Conservation (phyloP, 179 eudicot species). For the Corrigiola litoralis region DNA sequence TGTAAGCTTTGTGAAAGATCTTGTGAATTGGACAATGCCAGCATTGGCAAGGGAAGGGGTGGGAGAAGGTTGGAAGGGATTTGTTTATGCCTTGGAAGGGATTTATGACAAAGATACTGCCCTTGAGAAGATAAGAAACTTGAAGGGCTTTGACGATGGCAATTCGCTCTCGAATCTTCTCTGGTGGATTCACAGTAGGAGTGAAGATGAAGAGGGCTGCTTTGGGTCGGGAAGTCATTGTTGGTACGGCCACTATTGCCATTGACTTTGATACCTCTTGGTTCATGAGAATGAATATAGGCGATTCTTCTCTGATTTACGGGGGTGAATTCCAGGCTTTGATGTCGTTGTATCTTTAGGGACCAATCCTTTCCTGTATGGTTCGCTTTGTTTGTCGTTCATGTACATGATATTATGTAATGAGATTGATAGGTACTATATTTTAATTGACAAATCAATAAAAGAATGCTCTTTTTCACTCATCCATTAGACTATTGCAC, state of each 20-base stretch:
- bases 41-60: constrained; percentile 66
- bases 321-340: neutral
- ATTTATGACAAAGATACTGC: constrained; percentile 56
- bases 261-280: constrained; percentile 20
- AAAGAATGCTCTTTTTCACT: neutral
- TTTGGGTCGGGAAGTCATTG: constrained; percentile 31
- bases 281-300: neutral
- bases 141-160: constrained; percentile 79
- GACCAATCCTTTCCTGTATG: neutral
- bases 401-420: constrained; percentile 3
- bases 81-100: constrained; percentile 70
- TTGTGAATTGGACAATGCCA: constrained; percentile 71
- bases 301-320: neutral
- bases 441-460: neutral
- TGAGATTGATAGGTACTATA: neutral
- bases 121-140: constrained; percentile 44
- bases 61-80: constrained; percentile 95
- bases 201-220: constrained; percentile 34
- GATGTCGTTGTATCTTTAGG: neutral
- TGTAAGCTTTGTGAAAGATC: constrained; percentile 45
- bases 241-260: constrained; percentile 59
- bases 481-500: no score
- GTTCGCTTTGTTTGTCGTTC: neutral
- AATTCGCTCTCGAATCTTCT: constrained; percentile 73
- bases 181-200: constrained; percentile 90